Conservation (phyloP, 2,329 filamentous ascomycete genomes). For the Coniella vitis region DNA sequence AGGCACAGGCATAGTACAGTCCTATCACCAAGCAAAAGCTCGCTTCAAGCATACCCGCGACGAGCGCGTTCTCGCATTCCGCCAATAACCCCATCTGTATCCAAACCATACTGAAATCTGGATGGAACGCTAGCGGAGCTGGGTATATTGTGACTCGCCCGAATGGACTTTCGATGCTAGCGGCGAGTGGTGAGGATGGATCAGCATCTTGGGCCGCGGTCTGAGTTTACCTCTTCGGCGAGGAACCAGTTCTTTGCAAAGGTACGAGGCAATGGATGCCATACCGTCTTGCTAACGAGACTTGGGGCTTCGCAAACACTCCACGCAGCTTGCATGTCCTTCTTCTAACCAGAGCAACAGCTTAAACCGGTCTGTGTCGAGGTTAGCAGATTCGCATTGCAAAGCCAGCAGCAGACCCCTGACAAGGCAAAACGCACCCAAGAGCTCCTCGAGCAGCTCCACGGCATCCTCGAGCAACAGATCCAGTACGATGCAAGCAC, state of each 20-base stretch:
- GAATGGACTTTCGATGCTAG: not conserved
- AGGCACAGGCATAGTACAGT: not conserved
- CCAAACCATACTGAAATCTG: not conserved
- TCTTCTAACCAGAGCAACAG: conserved; percentile 28
- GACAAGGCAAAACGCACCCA: conserved; percentile 37
- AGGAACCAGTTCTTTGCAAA: conserved; percentile 22
- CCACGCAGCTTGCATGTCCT: not conserved
- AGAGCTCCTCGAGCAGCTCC: conserved; percentile 38
- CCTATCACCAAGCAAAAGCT: not conserved
- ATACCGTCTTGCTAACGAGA: not conserved
- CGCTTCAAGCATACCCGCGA: not conserved
- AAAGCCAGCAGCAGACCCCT: conserved; percentile 31
- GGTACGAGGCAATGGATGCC: conserved; percentile 8
- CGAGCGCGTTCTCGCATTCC: not conserved
- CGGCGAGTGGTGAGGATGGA: conserved; percentile 5
- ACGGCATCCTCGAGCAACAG: conserved; percentile 39
- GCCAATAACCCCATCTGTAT: not conserved
- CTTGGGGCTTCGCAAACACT: not conserved
- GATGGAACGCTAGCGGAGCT: not conserved
- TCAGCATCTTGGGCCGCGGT: conserved; percentile 9
- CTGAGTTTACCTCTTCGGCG: conserved; percentile 19
- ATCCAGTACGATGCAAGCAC: conserved; percentile 35
- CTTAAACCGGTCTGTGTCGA: conserved; percentile 57
- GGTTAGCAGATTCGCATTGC: conserved; percentile 51
- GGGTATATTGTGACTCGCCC: not conserved